Evolutionary conservation across 139 green algal genomes (phyloP).

Genomic region (Eudorina sp.): DNA sequence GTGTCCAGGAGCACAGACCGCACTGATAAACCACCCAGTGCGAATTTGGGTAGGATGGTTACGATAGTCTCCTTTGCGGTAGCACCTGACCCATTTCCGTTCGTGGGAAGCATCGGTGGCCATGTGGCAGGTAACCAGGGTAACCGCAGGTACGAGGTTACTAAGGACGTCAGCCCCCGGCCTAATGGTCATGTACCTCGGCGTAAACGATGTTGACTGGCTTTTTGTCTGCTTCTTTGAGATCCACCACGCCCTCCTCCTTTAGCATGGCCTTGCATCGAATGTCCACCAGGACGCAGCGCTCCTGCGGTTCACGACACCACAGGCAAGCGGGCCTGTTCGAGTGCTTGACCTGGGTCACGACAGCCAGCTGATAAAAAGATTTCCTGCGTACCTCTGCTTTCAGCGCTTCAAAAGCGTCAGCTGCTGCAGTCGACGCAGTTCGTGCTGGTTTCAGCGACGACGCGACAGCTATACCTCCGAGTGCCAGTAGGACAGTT

Average conservation of each 20-base stretch:
- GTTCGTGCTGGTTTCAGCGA: neutral
- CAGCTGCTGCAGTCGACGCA: neutral
- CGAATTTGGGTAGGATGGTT: no score
- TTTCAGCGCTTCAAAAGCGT: neutral
- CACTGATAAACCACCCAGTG: no score
- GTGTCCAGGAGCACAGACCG: no score
- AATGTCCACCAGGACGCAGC: slow-evolving; percentile 1
- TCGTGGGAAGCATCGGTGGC: no score
- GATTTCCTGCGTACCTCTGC: neutral
- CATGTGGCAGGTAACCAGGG: no score
- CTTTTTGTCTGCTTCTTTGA: neutral
- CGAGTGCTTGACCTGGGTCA: neutral
- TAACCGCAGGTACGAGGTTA: no score
- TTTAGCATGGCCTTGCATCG: neutral
- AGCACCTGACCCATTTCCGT: no score
- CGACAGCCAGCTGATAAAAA: neutral
- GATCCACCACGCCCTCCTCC: slow-evolving; percentile 13
- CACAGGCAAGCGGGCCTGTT: neutral
- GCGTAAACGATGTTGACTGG: neutral
- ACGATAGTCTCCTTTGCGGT: no score
- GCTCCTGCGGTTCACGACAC: slow-evolving; percentile 7
- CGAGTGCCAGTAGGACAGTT: neutral
- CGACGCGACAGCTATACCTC: neutral
- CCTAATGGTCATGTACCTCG: no score
- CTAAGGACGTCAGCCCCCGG: no score